Evolutionary conservation across 371 early-diverging fungal species (phyloP).

Genomic region (Phascolomyces articulosus): DNA sequence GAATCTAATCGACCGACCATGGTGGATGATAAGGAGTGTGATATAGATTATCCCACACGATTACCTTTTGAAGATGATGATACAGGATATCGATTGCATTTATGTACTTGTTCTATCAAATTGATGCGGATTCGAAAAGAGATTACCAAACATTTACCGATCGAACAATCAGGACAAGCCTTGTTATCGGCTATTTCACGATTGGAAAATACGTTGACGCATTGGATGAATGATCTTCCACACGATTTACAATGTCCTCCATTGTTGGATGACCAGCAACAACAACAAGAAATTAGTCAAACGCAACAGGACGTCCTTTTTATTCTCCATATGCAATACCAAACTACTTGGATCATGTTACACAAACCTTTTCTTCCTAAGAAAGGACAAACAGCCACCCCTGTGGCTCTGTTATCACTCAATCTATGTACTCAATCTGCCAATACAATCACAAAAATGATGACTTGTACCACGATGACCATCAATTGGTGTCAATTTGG

Average conservation of each 20-base stretch:
- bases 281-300: conserved; percentile 27
- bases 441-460: conserved; percentile 47
- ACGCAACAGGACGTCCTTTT: conserved; percentile 41
- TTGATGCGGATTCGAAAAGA: conserved; percentile 62
- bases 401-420: conserved; percentile 33
- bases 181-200: conserved; percentile 52
- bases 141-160: conserved; percentile 53
- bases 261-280: conserved; percentile 2
- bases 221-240: conserved; percentile 56
- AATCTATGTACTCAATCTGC: conserved; percentile 38
- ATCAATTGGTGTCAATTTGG: conserved; percentile 52
- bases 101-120: conserved; percentile 53
- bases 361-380: conserved; percentile 53
- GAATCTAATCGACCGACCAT: conserved; percentile 54
- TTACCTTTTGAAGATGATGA: conserved; percentile 51
- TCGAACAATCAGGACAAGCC: conserved; percentile 49
- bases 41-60: conserved; percentile 56
- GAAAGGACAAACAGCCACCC: conserved; percentile 31
- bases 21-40: conserved; percentile 67
- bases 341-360: conserved; percentile 55
- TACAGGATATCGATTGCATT: conserved; percentile 48
- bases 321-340: conserved; percentile 43
- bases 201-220: conserved; percentile 53
- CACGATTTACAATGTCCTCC: conserved; percentile 26
- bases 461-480: conserved; percentile 32